Evolutionary conservation across 345 rosid genomes (phyloP).

Genomic region (Rhodamnia argentea): DNA sequence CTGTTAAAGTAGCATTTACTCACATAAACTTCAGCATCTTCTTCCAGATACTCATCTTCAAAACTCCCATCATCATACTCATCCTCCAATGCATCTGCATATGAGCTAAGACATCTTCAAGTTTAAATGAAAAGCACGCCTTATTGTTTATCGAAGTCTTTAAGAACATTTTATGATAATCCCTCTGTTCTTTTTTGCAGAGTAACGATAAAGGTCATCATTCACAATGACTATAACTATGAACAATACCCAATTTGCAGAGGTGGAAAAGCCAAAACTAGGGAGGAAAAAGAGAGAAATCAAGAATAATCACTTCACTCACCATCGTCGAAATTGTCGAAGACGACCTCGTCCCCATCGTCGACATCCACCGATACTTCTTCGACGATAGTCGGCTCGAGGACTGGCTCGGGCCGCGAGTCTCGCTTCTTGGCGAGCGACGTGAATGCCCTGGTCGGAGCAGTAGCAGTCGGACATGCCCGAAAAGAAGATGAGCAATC

Average conservation of each 20-base stretch:
- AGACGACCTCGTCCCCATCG: conserved; percentile 20
- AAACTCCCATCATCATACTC: conserved; percentile 17
- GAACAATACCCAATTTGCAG: background rate
- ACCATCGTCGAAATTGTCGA: conserved; percentile 54
- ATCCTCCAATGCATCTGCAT: conserved; percentile 30
- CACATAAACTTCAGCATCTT: conserved; percentile 55
- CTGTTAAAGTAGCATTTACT: conserved; percentile 8
- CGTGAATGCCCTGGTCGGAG: conserved; percentile 4
- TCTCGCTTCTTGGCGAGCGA: conserved; percentile 39
- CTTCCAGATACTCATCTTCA: conserved; percentile 34
- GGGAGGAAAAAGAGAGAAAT: background rate
- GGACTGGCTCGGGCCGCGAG: conserved; percentile 23
- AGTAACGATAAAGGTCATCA: background rate
- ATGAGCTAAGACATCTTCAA: conserved; percentile 2
- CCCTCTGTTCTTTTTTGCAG: background rate
- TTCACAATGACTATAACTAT: background rate
- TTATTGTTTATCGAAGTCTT: background rate
- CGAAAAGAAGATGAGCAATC: conserved; percentile 1
- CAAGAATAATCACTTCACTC: conserved; percentile 1
- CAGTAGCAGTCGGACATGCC: conserved; percentile 1
- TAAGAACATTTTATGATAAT: background rate
- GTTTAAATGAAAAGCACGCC: background rate
- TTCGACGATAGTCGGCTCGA: conserved; percentile 26
- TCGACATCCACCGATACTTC: conserved; percentile 29
- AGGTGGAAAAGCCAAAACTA: background rate